phyloP scores from a whole-genome alignment of 805 yeast genomes.

The Maudiozyma turicensis region DNA sequence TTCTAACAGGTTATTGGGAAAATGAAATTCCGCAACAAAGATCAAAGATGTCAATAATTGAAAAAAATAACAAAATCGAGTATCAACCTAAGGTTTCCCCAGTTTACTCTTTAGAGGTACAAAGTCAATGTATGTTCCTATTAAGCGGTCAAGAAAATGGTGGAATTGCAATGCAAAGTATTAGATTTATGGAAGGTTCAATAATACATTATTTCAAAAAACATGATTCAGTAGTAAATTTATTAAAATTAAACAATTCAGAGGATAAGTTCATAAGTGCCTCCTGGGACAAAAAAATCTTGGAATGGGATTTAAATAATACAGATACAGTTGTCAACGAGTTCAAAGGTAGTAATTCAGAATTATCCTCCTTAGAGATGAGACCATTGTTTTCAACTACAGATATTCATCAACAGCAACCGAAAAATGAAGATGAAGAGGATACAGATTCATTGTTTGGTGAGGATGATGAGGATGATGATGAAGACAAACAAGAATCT shows the following conservation, averaged over 20 bases:
- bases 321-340: slow-evolving; percentile 46
- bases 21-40: slow-evolving; percentile 76
- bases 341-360: slow-evolving; percentile 59
- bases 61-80: slow-evolving; percentile 26
- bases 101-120: slow-evolving; percentile 79
- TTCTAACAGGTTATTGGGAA: slow-evolving; percentile 82
- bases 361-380: slow-evolving; percentile 64
- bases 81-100: slow-evolving; percentile 63
- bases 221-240: slow-evolving; percentile 71
- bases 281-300: slow-evolving; percentile 77
- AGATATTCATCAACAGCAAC: slow-evolving; percentile 30
- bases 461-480: slow-evolving; percentile 38
- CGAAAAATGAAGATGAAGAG: slow-evolving; percentile 22
- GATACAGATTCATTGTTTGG: slow-evolving; percentile 49
- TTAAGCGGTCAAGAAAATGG: slow-evolving; percentile 75
- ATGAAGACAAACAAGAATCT: slow-evolving; percentile 2
- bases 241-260: slow-evolving; percentile 47
- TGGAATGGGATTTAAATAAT: slow-evolving; percentile 72
- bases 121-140: slow-evolving; percentile 75
- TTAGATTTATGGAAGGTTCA: slow-evolving; percentile 73
- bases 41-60: slow-evolving; percentile 28
- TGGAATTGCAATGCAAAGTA: slow-evolving; percentile 76
- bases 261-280: slow-evolving; percentile 70
- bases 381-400: slow-evolving; percentile 47
- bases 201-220: slow-evolving; percentile 60